Percentiles rank a stretch among this genome's conserved stretches.
phyloP scores from a whole-genome alignment of 2,329 filamentous ascomycete species.

The Corniculantispora saksenae region DNA sequence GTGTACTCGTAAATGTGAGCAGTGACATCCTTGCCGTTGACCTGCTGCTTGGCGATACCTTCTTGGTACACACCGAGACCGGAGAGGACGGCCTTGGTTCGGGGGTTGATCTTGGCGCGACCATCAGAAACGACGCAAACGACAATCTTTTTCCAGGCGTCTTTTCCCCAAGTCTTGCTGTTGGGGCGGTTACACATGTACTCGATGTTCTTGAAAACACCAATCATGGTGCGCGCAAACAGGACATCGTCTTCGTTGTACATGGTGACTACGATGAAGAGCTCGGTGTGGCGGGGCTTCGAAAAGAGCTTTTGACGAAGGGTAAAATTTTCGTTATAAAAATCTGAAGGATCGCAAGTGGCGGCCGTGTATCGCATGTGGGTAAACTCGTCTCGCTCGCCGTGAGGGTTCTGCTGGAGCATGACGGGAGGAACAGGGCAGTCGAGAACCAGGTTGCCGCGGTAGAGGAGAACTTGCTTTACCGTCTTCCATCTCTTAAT shows the following conservation, averaged over 20 bases:
- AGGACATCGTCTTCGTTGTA: constrained; percentile 98
- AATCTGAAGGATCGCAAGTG: constrained; percentile 88
- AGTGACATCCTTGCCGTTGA: constrained; percentile 94
- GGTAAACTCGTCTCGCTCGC: constrained; percentile 87
- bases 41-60: constrained; percentile 96
- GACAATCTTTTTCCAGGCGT: constrained; percentile 99
- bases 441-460: constrained; percentile 94
- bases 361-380: constrained; percentile 94
- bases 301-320: constrained; percentile 88
- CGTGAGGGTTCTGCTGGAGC: constrained; percentile 84
- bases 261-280: constrained; percentile 97
- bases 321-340: constrained; percentile 87
- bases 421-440: constrained; percentile 90
- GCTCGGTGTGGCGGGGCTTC: constrained; percentile 87
- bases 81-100: constrained; percentile 85
- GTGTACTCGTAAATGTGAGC: constrained; percentile 98
- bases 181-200: constrained; percentile 93
- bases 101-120: constrained; percentile 91
- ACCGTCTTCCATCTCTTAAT: constrained; percentile 97
- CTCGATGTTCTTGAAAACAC: constrained; percentile 98
- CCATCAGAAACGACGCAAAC: constrained; percentile 97
- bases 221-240: constrained; percentile 92
- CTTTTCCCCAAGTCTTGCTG: constrained; percentile 97
- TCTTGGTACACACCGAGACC: constrained; percentile 97
- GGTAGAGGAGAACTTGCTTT: constrained; percentile 95